Base-by-base conservation (phyloP, 306 rosid species). In the Begonia masoniana region DNA sequence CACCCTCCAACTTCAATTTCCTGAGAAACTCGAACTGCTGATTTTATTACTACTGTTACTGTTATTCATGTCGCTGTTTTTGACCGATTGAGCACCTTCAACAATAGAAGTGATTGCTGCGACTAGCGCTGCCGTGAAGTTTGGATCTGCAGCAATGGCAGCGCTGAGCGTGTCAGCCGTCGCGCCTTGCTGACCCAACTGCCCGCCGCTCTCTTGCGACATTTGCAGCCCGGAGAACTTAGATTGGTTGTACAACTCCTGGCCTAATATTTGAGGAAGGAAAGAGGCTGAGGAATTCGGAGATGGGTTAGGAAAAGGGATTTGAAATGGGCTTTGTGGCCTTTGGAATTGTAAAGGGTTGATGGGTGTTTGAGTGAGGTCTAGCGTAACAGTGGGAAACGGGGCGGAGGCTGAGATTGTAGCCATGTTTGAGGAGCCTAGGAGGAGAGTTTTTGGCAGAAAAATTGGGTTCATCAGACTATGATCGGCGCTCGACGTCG, bases 381-480 rank as follows among this genome's bases (percentile, higher is more conserved):
- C 99, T 51, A 91, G 54, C 63, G 94, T 86, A 23, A 91, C 77
- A 10, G 96, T 83, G 13, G 99, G 94, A 56, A 83, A 86, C 50
- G 96, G 96, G 5, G 99, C 84, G 7, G 96, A 86, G 51, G 94
- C 79, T 43, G 96, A 83, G 62, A 86, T 81, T 1, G 96, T 79
- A 1, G 96, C 83, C 82, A 86, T 75, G 85, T 61, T 91, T 6
- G 94, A 79, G 41, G 88, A 74, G 57, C 74, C 73, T 1, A 94
- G 96, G 4, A 78, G 77, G 10, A 75, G 71, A 39, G 85, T 60
- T 16, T 78, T 74, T 5, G 78, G 60, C n/a, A 80, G 59, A 62
- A 75, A 73, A 50, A 71, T 83, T 10, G 92, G 56, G 66, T 91
- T 82, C 60, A 71, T 63, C 43, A 79, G 47, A 11, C 78, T 74